phyloP scores from a whole-genome alignment of 805 yeast species.

The Saccharomycopsis capsularis region DNA sequence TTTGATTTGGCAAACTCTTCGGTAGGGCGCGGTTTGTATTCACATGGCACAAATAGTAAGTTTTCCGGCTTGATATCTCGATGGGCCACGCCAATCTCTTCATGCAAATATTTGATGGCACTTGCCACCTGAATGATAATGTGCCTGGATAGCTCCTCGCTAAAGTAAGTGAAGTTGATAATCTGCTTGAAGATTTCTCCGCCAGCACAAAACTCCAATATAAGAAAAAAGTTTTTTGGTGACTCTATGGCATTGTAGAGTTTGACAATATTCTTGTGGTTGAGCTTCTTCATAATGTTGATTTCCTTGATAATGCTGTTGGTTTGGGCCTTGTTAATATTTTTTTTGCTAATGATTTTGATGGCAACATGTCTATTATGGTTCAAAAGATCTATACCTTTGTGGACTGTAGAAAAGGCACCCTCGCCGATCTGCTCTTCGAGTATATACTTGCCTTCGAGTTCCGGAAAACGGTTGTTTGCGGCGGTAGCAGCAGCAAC shows the following conservation, averaged over 20 bases:
- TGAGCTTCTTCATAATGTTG: slow-evolving; percentile 57
- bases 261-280: slow-evolving; percentile 55
- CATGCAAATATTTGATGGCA: slow-evolving; percentile 65
- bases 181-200: slow-evolving; percentile 80
- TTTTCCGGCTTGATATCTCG: slow-evolving; percentile 82
- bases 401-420: slow-evolving; percentile 82
- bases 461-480: slow-evolving; percentile 25
- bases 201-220: slow-evolving; percentile 64
- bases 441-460: slow-evolving; percentile 28
- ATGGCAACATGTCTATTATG: slow-evolving; percentile 51
- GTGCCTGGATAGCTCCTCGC: slow-evolving; percentile 66
- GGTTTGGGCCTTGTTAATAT: slow-evolving; percentile 44
- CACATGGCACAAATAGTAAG: slow-evolving; percentile 53
- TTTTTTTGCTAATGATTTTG: slow-evolving; percentile 62
- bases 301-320: slow-evolving; percentile 64
- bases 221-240: slow-evolving; percentile 47
- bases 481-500: slow-evolving; percentile 2
- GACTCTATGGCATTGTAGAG: slow-evolving; percentile 49
- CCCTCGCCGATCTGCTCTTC: slow-evolving; percentile 64
- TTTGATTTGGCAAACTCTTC: slow-evolving; percentile 14
- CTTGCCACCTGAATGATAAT: slow-evolving; percentile 65
- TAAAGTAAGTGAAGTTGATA: slow-evolving; percentile 68
- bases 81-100: slow-evolving; percentile 65
- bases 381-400: slow-evolving; percentile 47
- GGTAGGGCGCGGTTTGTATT: slow-evolving; percentile 28